Percentiles rank a stretch among this genome's conserved stretches.
Conservation (phyloP, 345 rosid species). For the Linum lewisii region DNA sequence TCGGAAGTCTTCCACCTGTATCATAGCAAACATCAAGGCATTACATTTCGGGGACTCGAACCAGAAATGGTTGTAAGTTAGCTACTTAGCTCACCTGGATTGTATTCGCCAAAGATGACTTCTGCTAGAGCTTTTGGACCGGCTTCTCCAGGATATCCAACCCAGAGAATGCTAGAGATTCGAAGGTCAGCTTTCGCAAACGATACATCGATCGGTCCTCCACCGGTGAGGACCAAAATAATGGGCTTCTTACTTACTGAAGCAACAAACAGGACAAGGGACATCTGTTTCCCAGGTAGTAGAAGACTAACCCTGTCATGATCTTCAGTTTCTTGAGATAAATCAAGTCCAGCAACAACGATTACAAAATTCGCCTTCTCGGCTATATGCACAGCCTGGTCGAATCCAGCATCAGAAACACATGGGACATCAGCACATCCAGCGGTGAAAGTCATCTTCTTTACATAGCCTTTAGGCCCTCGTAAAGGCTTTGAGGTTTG, state of each 20-base stretch:
- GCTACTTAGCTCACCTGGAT: slow-evolving; percentile 49
- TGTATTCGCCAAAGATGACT: slow-evolving; percentile 62
- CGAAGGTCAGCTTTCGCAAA: slow-evolving; percentile 51
- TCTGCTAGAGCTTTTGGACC: slow-evolving; percentile 84
- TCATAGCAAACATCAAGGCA: no score
- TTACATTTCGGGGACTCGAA: no score
- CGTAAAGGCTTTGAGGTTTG: slow-evolving; percentile 46
- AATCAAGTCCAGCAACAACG: slow-evolving; percentile 70
- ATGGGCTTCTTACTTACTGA: slow-evolving; percentile 53
- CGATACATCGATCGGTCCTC: slow-evolving; percentile 83
- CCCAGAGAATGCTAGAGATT: slow-evolving; percentile 75
- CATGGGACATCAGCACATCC: slow-evolving; percentile 70
- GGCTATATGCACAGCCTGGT: slow-evolving; percentile 49
- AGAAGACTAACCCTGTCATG: slow-evolving; percentile 72
- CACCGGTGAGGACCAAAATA: slow-evolving; percentile 85
- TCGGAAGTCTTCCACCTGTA: slow-evolving; percentile 80
- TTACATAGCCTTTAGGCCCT: slow-evolving; percentile 42
- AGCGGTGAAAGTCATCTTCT: slow-evolving; percentile 33
- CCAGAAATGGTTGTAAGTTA: not conserved
- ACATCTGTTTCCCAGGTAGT: slow-evolving; percentile 78
- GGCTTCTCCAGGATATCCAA: slow-evolving; percentile 89
- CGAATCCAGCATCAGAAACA: slow-evolving; percentile 34
- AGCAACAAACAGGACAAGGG: slow-evolving; percentile 54
- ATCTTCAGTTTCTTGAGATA: slow-evolving; percentile 85
- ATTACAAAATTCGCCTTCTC: slow-evolving; percentile 52